These are phyloP conservation scores for Scenedesmus sp. DNA, from an alignment of 163 green algal species.

Conservation along the genomic window DNA sequence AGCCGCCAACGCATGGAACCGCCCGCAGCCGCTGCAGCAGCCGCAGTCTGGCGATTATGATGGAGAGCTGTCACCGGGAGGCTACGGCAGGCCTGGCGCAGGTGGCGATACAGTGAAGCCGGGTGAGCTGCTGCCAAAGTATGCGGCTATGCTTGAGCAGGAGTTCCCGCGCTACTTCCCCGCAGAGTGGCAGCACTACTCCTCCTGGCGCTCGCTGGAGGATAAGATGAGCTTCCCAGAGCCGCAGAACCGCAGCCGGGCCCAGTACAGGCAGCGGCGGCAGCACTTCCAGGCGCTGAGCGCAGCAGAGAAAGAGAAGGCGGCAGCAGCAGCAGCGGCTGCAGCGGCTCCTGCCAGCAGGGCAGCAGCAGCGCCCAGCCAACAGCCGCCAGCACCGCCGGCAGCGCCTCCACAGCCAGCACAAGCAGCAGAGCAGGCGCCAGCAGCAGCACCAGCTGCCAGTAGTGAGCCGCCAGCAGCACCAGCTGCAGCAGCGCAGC, in stretches of 20 bases:
- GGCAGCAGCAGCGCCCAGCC: not conserved
- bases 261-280: conserved; percentile 48
- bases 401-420: not conserved
- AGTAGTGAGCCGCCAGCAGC: not conserved
- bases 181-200: conserved; percentile 34
- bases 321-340: conserved; percentile 11
- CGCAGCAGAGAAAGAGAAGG: not conserved
- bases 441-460: not conserved
- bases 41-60: conserved; percentile 9
- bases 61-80: not conserved
- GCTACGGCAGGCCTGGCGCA: not conserved
- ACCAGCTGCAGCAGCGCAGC: not conserved
- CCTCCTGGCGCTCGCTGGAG: conserved; percentile 33
- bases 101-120: conserved; percentile 34
- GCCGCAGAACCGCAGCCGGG: conserved; percentile 37
- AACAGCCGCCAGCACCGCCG: not conserved
- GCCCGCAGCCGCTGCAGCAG: conserved; percentile 14
- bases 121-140: conserved; percentile 37
- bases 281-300: conserved; percentile 46
- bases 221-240: conserved; percentile 43
- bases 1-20: conserved; percentile 8
- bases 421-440: not conserved
- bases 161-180: conserved; percentile 51
- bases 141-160: conserved; percentile 17
- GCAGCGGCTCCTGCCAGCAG: conserved; percentile 1